phyloP scores from a whole-genome alignment of 768 basidiomycete species.

The Pisolithus tinctorius region DNA sequence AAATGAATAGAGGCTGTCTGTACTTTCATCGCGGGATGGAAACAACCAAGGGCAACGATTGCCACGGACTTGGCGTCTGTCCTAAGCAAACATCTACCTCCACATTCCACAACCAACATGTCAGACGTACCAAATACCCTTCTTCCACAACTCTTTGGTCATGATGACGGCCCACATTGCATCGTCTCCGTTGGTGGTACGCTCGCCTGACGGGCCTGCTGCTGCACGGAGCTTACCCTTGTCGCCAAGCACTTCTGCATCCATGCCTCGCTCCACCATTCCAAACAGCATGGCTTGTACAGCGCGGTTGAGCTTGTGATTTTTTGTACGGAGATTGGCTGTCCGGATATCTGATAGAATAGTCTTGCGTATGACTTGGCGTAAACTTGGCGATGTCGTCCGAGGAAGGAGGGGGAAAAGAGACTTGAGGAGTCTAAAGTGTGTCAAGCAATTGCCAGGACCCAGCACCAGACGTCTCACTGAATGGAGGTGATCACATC shows the following conservation, averaged over 20 bases:
- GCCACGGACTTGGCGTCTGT: slow-evolving; percentile 88
- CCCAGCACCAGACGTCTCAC: slow-evolving; percentile 39
- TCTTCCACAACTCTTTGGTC: slow-evolving; percentile 91
- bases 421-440: slow-evolving; percentile 69
- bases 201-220: slow-evolving; percentile 32
- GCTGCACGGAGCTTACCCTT: slow-evolving; percentile 64
- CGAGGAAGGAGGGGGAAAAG: slow-evolving; percentile 96
- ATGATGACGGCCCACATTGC: slow-evolving; percentile 97
- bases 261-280: slow-evolving; percentile 94
- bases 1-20: slow-evolving; percentile 93
- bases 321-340: slow-evolving; percentile 82
- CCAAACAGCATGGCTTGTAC: slow-evolving; percentile 94
- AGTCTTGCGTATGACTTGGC: slow-evolving; percentile 83
- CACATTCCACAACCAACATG: not conserved
- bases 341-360: slow-evolving; percentile 91
- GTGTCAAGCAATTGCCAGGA: slow-evolving; percentile 4
- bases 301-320: slow-evolving; percentile 93
- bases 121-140: slow-evolving; percentile 68
- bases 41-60: slow-evolving; percentile 85
- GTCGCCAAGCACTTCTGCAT: slow-evolving; percentile 71
- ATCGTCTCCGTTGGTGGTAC: slow-evolving; percentile 60
- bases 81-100: slow-evolving; percentile 34
- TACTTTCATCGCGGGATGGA: slow-evolving; percentile 90
- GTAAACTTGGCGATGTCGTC: slow-evolving; percentile 78
- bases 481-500: slow-evolving; percentile 88